Evolutionary conservation across 768 basidiomycete species (phyloP).

Genomic region (Russula brevipes): DNA sequence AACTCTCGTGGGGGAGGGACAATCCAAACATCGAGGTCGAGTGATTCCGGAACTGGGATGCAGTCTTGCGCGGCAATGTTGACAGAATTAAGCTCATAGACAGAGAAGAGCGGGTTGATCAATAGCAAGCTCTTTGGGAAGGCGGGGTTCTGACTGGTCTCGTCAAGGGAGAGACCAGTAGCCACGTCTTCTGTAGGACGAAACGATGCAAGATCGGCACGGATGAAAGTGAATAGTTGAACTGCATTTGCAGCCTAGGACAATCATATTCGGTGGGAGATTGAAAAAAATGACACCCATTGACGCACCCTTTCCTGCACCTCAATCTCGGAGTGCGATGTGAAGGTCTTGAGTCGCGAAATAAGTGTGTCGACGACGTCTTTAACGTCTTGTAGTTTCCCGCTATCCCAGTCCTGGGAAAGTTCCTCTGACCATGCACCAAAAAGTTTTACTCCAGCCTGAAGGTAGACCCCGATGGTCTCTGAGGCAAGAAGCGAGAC

Average conservation of each 20-base stretch:
- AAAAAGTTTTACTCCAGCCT: constrained; percentile 81
- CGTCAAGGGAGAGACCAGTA: constrained; percentile 33
- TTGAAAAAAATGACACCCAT: not conserved
- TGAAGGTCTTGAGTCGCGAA: constrained; percentile 53
- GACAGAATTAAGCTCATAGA: constrained; percentile 83
- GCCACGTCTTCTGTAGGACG: constrained; percentile 40
- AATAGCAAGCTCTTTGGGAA: constrained; percentile 91
- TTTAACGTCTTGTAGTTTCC: constrained; percentile 60
- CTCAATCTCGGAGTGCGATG: constrained; percentile 66
- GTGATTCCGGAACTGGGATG: constrained; percentile 74
- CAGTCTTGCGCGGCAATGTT: constrained; percentile 73
- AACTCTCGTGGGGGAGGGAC: constrained; percentile 53
- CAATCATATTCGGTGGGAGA: constrained; percentile 11
- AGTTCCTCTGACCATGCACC: constrained; percentile 76
- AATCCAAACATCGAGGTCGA: constrained; percentile 85
- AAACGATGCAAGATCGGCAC: constrained; percentile 61
- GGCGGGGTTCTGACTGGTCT: constrained; percentile 37
- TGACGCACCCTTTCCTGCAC: constrained; percentile 82
- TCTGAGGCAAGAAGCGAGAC: constrained; percentile 55
- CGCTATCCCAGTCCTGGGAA: constrained; percentile 72
- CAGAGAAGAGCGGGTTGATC: constrained; percentile 69
- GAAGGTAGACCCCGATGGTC: constrained; percentile 73
- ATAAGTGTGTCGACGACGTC: constrained; percentile 58
- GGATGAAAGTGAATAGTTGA: constrained; percentile 70
- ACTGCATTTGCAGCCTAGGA: constrained; percentile 73